Evolutionary conservation across 192 early-diverging fungal genomes (phyloP).

Genomic region (Pilaira anomala): DNA sequence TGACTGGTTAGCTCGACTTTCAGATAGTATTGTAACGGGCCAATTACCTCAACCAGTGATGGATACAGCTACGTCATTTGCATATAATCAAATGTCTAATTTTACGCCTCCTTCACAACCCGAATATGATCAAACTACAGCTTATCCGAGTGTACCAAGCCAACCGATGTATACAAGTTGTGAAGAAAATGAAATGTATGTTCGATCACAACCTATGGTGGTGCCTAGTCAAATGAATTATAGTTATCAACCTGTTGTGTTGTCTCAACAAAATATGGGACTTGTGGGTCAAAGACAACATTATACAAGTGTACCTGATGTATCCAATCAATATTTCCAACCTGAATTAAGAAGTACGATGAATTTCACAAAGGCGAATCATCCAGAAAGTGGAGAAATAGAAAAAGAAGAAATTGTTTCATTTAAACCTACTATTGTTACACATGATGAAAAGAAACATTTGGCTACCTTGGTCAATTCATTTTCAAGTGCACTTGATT

Average conservation of each 20-base stretch:
- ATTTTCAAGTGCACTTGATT: no score
- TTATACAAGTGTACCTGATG: not conserved
- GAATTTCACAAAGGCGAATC: constrained; percentile 6
- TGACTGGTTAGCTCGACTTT: constrained; percentile 27
- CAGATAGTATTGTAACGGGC: not conserved
- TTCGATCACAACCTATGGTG: constrained; percentile 8
- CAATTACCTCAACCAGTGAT: not conserved
- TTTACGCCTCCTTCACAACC: not conserved
- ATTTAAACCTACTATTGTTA: not conserved
- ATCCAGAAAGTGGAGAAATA: not conserved
- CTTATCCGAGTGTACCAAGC: not conserved
- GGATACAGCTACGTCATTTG: not conserved
- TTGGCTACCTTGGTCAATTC: constrained; percentile 5
- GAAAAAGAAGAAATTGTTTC: not conserved
- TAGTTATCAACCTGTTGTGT: not conserved
- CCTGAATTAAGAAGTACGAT: constrained; percentile 1
- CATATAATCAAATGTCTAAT: not conserved
- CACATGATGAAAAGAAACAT: constrained; percentile 1
- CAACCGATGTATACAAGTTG: no score
- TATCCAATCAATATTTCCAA: not conserved
- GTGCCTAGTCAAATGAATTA: constrained; percentile 2
- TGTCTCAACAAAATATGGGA: not conserved
- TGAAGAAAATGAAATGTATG: constrained; percentile 13
- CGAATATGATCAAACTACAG: not conserved
- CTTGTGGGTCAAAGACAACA: constrained; percentile 9